Conservation (phyloP, 768 basidiomycete species). For the Hericium alpestre region DNA sequence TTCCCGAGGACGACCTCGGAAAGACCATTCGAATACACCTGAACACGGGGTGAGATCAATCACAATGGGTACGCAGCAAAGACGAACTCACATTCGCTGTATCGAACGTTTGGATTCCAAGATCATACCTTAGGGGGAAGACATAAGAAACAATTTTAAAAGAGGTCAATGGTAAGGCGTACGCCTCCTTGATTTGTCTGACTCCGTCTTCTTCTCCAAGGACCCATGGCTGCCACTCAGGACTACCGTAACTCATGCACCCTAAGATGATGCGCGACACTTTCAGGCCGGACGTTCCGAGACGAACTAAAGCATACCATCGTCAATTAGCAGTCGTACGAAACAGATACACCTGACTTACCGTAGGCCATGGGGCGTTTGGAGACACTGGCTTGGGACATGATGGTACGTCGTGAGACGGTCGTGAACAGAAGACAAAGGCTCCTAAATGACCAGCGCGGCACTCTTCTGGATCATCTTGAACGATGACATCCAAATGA, state of each 20-base stretch:
- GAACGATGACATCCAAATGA: too few species aligned
- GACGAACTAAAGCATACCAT: constrained; percentile 21
- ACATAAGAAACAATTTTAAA: neutral
- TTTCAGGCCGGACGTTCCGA: constrained; percentile 39
- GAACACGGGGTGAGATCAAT: constrained; percentile 14
- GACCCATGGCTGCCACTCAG: constrained; percentile 47
- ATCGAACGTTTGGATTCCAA: constrained; percentile 21
- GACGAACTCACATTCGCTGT: constrained; percentile 10
- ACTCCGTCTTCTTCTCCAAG: constrained; percentile 34
- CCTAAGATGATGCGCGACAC: constrained; percentile 43
- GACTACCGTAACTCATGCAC: constrained; percentile 33
- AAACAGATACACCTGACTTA: too few species aligned
- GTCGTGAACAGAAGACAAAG: too few species aligned
- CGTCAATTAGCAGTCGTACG: neutral
- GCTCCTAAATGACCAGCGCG: too few species aligned
- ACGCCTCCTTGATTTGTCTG: constrained; percentile 39
- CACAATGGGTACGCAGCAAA: too few species aligned
- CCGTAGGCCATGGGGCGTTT: too few species aligned
- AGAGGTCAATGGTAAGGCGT: constrained; percentile 10
- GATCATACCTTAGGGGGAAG: constrained; percentile 3
- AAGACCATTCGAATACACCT: constrained; percentile 57
- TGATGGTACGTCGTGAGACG: too few species aligned
- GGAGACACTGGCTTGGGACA: too few species aligned
- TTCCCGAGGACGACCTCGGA: constrained; percentile 63
- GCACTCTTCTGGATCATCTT: too few species aligned